Evolutionary conservation across 306 rosid genomes (phyloP).

Genomic region (Senna siamea): DNA sequence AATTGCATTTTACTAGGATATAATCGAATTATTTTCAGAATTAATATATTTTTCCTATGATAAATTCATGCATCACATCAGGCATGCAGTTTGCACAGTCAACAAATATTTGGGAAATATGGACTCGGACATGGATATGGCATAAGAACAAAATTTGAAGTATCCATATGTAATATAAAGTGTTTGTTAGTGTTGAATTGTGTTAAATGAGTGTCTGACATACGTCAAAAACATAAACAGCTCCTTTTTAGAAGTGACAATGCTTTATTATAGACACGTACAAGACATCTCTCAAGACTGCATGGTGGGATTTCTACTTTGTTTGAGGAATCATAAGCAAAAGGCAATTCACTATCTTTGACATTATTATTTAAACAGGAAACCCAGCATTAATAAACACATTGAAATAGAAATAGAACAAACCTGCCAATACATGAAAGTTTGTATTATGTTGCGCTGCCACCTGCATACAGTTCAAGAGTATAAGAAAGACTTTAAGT

Average conservation of each 20-base stretch:
- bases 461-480: slow-evolving; percentile 57
- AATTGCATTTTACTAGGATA: background rate
- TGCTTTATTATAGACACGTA: background rate
- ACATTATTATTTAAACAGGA: background rate
- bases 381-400: background rate
- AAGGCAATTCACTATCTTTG: background rate
- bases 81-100: background rate
- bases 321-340: background rate
- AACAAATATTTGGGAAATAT: background rate
- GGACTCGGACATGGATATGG: no score
- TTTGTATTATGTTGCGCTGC: slow-evolving; percentile 88
- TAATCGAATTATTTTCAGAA: background rate
- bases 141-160: no score
- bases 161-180: no score
- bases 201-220: no score
- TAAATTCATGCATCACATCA: background rate
- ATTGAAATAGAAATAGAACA: slow-evolving; percentile 33
- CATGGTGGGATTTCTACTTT: background rate
- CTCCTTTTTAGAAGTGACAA: no score
- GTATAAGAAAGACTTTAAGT: slow-evolving; percentile 16
- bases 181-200: no score
- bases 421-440: slow-evolving; percentile 98
- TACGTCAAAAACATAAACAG: no score
- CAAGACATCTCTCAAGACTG: background rate
- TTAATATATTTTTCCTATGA: background rate